Evolutionary conservation across 352 stramenopile species (phyloP).

Genomic region (Pythium coloratum): DNA sequence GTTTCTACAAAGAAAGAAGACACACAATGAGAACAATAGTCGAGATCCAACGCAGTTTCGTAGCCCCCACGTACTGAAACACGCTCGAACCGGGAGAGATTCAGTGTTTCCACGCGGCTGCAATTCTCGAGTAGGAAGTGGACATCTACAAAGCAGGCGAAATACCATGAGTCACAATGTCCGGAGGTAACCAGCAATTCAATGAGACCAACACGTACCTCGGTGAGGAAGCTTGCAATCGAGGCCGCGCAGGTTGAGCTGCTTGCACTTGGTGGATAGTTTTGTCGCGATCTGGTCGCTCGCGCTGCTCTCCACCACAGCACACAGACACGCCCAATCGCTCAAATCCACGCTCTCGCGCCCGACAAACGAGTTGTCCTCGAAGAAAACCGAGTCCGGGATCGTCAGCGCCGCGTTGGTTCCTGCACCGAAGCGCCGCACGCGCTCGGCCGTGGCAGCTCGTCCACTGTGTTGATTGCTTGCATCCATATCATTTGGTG

Average conservation of each 20-base stretch:
- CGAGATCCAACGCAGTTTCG: not conserved
- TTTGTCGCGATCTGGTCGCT: constrained; percentile 42
- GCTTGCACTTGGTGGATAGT: constrained; percentile 42
- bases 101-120: constrained; percentile 35
- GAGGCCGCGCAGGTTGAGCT: constrained; percentile 51
- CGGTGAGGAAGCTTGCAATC: constrained; percentile 22
- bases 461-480: constrained; percentile 51
- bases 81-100: constrained; percentile 32
- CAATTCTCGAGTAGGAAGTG: constrained; percentile 40
- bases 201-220: constrained; percentile 26
- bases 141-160: constrained; percentile 32
- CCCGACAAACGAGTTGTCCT: constrained; percentile 47
- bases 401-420: constrained; percentile 20
- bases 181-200: not conserved
- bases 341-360: constrained; percentile 45
- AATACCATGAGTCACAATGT: not conserved
- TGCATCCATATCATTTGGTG: not conserved
- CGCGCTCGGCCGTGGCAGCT: constrained; percentile 7
- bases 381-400: constrained; percentile 56
- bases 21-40: not conserved
- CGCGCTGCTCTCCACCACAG: constrained; percentile 17
- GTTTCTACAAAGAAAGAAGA: constrained; percentile 38
- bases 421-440: not conserved
- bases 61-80: constrained; percentile 7
- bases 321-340: constrained; percentile 52